Conservation (phyloP, 1,284 basidiomycete species). For the Ustilago nuda region DNA sequence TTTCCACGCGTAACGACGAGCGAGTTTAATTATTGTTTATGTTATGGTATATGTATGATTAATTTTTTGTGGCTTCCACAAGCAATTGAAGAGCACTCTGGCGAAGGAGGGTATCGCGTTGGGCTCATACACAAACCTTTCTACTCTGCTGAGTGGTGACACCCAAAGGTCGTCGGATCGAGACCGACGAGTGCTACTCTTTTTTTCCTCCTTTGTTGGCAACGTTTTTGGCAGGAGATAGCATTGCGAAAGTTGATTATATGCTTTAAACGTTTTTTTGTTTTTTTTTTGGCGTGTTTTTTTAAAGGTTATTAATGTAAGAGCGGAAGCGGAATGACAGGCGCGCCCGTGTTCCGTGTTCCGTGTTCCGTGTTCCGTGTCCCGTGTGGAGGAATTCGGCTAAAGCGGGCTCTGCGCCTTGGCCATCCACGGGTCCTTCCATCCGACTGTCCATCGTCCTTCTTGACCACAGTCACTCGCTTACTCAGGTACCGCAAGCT, state of each 20-base stretch:
- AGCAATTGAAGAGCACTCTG: slow-evolving; percentile 34
- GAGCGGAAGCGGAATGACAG: neutral
- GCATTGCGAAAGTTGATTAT: neutral
- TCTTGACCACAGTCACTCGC: neutral
- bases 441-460: neutral
- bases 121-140: slow-evolving; percentile 49
- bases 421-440: neutral
- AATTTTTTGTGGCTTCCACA: too few species aligned
- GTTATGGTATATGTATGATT: too few species aligned
- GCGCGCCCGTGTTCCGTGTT: neutral
- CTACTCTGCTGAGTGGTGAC: slow-evolving; percentile 29
- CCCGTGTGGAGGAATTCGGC: neutral
- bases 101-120: slow-evolving; percentile 53
- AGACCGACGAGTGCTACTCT: slow-evolving; percentile 57
- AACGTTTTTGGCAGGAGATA: neutral
- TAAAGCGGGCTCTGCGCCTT: neutral
- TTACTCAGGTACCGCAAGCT: neutral
- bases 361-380: neutral
- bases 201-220: slow-evolving; percentile 3
- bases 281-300: neutral
- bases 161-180: slow-evolving; percentile 62
- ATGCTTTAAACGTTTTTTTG: neutral
- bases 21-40: too few species aligned
- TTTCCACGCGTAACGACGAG: too few species aligned
- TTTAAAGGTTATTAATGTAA: neutral